Percentiles rank a stretch among this genome's conserved stretches.
Evolutionary conservation across 257 asterid genomes (phyloP).

Genomic region (Solanum tarapatanum): DNA sequence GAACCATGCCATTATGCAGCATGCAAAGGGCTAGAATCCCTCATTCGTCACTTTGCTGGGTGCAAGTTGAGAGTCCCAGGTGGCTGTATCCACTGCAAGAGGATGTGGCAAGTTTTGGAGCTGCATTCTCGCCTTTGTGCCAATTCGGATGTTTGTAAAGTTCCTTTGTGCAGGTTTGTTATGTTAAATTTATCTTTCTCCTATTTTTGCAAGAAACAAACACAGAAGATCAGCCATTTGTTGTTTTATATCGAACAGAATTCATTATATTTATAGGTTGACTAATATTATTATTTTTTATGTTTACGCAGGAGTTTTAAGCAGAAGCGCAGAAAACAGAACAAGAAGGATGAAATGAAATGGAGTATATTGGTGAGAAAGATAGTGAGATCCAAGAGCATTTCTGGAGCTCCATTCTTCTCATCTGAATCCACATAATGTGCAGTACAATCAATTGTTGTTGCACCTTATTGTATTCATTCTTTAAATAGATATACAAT

Average conservation of each 20-base stretch:
- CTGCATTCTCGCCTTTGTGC: constrained; percentile 78
- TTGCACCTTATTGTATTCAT: not conserved
- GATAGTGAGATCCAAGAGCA: constrained; percentile 78
- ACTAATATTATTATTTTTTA: not conserved
- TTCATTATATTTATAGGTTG: not conserved
- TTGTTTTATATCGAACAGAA: not conserved
- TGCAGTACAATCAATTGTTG: not conserved
- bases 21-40: constrained; percentile 58
- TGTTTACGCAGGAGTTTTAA: constrained; percentile 29
- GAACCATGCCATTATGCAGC: constrained; percentile 58
- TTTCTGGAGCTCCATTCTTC: constrained; percentile 70
- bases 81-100: constrained; percentile 79
- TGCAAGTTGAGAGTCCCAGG: constrained; percentile 62
- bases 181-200: not conserved
- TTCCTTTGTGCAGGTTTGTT: constrained; percentile 70
- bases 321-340: constrained; percentile 42
- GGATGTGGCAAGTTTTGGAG: constrained; percentile 79
- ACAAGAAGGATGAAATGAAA: constrained; percentile 61
- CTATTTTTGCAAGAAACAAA: not conserved
- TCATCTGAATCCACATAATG: constrained; percentile 33
- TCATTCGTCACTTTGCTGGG: constrained; percentile 69
- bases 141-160: constrained; percentile 42
- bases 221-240: not conserved
- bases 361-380: constrained; percentile 77
- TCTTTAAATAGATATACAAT: not conserved